A percentile compares a stretch with the other conserved stretches of the same genome.
phyloP scores from a whole-genome alignment of 108 stramenopile species.

The Asterionellopsis glacialis region DNA sequence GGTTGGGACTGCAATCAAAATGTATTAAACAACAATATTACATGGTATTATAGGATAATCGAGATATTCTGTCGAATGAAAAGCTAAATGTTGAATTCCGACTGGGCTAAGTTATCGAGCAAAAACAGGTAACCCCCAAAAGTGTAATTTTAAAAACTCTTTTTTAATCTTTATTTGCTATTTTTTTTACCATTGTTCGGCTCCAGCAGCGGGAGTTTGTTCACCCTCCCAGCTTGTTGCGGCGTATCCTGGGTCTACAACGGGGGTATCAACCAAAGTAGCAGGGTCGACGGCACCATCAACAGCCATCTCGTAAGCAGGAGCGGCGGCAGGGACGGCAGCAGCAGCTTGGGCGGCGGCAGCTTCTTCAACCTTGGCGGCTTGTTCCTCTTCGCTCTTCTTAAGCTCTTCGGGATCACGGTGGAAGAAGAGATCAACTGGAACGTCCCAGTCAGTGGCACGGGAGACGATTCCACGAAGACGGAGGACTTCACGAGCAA shows the following conservation, averaged over 20 bases:
- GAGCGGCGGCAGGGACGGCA: constrained; percentile 40
- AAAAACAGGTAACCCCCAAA: too few relatives aligned
- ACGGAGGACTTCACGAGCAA: constrained; percentile 97
- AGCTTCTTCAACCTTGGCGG: constrained; percentile 82
- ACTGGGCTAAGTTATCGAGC: too few relatives aligned
- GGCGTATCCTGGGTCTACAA: constrained; percentile 23
- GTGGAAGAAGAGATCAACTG: constrained; percentile 99
- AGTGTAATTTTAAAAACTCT: too few relatives aligned
- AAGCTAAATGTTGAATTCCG: too few relatives aligned
- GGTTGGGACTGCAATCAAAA: too few relatives aligned
- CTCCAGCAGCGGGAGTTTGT: constrained; percentile 22
- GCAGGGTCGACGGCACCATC: constrained; percentile 36
- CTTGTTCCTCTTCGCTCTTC: constrained; percentile 95
- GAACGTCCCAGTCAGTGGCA: constrained; percentile 91
- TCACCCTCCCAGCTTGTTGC: constrained; percentile 49
- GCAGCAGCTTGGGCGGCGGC: constrained; percentile 51
- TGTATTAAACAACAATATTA: too few relatives aligned
- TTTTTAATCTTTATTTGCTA: background rate
- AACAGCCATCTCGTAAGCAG: constrained; percentile 24
- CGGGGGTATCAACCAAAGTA: background rate
- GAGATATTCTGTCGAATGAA: too few relatives aligned
- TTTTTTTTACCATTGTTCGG: constrained; percentile 41
- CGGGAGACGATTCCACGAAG: constrained; percentile 95
- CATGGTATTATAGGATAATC: too few relatives aligned
- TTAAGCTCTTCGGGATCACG: constrained; percentile 99